Evolutionary conservation across 2,329 filamentous ascomycete genomes (phyloP).

Genomic region (Oidium heveae): DNA sequence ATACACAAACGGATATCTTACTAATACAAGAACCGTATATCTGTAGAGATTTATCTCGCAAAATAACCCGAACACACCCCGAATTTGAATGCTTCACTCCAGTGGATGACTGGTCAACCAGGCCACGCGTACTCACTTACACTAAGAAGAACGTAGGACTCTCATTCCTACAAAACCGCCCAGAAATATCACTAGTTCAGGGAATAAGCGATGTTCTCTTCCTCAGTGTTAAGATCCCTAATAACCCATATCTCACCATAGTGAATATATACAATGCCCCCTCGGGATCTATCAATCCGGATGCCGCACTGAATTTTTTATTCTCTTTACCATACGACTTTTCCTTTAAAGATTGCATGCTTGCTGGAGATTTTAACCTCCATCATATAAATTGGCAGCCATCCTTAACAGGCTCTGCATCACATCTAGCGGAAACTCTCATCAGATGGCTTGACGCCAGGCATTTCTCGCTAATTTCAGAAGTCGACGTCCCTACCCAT

Average conservation of each 20-base stretch:
- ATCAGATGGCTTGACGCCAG: not conserved
- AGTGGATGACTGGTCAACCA: not conserved
- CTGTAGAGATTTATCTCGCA: not conserved
- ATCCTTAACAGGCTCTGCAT: no score
- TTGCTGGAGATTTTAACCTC: no score
- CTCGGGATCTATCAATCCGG: no score
- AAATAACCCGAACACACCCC: not conserved
- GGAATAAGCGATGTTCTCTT: not conserved
- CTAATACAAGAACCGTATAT: not conserved
- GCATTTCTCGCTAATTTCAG: not conserved
- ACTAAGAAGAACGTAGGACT: not conserved
- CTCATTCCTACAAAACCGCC: not conserved
- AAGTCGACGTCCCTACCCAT: not conserved
- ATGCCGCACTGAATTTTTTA: no score
- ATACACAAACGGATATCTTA: not conserved
- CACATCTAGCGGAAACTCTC: not conserved
- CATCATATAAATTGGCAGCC: no score
- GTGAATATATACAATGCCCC: not conserved
- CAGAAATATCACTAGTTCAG: not conserved
- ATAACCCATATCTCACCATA: not conserved
- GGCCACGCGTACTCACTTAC: not conserved
- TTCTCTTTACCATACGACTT: no score
- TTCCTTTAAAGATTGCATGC: no score
- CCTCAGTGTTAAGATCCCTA: not conserved
- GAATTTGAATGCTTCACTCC: not conserved